Evolutionary conservation across 2,329 filamentous ascomycete genomes (phyloP).

Genomic region (Epicoccum nigrum): DNA sequence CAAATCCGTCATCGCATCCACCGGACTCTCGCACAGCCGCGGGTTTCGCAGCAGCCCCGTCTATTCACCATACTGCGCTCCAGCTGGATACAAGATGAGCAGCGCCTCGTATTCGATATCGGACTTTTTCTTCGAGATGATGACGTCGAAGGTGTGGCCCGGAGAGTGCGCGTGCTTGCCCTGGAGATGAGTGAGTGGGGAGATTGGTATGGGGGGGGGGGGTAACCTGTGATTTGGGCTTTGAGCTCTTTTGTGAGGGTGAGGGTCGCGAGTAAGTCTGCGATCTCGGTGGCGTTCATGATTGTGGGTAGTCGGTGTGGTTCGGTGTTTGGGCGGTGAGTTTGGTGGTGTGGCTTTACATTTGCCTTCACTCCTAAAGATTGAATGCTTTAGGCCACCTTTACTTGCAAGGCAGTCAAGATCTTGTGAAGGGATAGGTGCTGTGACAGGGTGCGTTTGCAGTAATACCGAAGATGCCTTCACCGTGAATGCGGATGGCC

Average conservation of each 20-base stretch:
- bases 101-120: not conserved
- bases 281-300: no score
- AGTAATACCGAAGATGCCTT: no score
- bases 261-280: not conserved
- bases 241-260: not conserved
- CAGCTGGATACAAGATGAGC: not conserved
- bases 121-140: not conserved
- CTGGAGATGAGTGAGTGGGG: not conserved
- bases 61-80: not conserved
- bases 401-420: no score
- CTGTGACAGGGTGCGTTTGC: no score
- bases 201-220: not conserved
- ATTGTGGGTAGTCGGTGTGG: no score
- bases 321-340: not conserved
- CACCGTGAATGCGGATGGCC: no score
- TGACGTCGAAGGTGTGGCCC: not conserved
- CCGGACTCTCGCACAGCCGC: not conserved
- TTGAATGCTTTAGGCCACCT: no score
- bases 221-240: not conserved
- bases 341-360: not conserved
- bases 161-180: not conserved
- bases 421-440: no score
- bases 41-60: not conserved
- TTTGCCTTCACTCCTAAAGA: no score
- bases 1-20: constrained; percentile 3